A percentile compares a stretch with the other conserved stretches of the same genome.
These are phyloP conservation scores for Gaeumannomyces tritici DNA, from an alignment of 2,329 filamentous ascomycete genomes.

Conservation along the genomic window DNA sequence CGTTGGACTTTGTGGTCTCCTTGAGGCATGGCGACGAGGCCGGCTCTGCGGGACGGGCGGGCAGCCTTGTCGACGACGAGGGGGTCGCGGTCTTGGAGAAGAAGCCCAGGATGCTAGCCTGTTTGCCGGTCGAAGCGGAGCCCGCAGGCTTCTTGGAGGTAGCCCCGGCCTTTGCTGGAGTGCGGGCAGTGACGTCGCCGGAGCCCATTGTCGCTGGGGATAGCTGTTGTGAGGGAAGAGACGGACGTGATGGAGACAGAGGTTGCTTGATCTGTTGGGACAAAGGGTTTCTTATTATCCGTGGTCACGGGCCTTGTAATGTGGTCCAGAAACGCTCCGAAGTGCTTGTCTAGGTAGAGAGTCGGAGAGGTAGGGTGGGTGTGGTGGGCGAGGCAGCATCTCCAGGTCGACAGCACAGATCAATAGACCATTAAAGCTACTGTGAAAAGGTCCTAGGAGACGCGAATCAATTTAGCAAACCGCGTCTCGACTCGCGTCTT, in stretches of 20 bases:
- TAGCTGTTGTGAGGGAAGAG: neutral
- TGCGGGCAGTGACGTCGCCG: slow-evolving; percentile 19
- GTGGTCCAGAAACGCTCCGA: no score
- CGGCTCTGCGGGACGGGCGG: slow-evolving; percentile 15
- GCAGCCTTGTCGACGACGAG: slow-evolving; percentile 15
- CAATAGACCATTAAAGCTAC: neutral
- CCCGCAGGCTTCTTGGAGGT: slow-evolving; percentile 29
- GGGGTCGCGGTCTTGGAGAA: slow-evolving; percentile 50
- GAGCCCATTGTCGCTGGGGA: neutral
- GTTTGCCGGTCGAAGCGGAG: slow-evolving; percentile 41
- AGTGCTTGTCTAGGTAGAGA: no score
- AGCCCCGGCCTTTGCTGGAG: slow-evolving; percentile 23
- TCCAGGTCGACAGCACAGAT: no score
- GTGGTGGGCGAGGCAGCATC: no score
- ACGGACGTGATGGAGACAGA: no score
- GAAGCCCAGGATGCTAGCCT: slow-evolving; percentile 71
- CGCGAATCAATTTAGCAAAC: neutral
- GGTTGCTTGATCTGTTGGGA: no score
- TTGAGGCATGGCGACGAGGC: slow-evolving; percentile 29
- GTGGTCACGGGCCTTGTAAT: no score
- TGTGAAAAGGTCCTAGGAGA: neutral
- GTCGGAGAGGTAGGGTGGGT: no score
- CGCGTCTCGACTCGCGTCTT: neutral
- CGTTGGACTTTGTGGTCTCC: slow-evolving; percentile 37
- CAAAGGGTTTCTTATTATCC: no score